A percentile compares a stretch with the other conserved stretches of the same genome.
These are phyloP conservation scores for Calonectria henricotiae DNA, from an alignment of 2,329 filamentous ascomycete genomes.

Conservation along the genomic window DNA sequence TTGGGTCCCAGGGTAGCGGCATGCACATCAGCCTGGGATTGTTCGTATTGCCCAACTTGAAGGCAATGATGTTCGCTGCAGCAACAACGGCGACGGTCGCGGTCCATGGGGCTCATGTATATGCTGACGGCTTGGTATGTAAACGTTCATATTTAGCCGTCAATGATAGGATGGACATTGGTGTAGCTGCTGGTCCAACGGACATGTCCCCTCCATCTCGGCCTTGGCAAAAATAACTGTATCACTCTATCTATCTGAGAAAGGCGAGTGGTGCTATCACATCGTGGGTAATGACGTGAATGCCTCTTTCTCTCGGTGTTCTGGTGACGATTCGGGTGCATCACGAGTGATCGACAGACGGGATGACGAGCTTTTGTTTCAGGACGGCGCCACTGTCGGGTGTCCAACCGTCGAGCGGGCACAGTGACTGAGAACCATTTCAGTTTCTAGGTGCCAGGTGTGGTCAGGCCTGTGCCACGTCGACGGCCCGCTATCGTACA, in stretches of 20 bases:
- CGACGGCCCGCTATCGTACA: slow-evolving; percentile 32
- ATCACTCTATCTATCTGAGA: slow-evolving; percentile 17
- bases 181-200: background rate
- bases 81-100: background rate
- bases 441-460: slow-evolving; percentile 35
- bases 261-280: background rate
- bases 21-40: slow-evolving; percentile 8
- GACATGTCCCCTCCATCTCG: background rate
- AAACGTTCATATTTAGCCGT: slow-evolving; percentile 10
- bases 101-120: background rate
- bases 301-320: slow-evolving; percentile 37
- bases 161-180: background rate
- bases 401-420: slow-evolving; percentile 20
- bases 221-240: slow-evolving; percentile 13
- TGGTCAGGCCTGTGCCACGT: slow-evolving; percentile 47
- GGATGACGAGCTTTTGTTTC: slow-evolving; percentile 39
- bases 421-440: slow-evolving; percentile 15
- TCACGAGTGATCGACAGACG: slow-evolving; percentile 37
- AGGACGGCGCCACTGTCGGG: slow-evolving; percentile 39
- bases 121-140: background rate
- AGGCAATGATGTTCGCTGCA: slow-evolving; percentile 19
- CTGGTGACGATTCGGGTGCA: slow-evolving; percentile 31
- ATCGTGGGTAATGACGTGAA: slow-evolving; percentile 47
- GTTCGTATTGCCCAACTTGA: slow-evolving; percentile 20
- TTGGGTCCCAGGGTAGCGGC: background rate